These are phyloP conservation scores for Phytophthora rubi DNA, from an alignment of 352 stramenopile species.

Conservation along the genomic window DNA sequence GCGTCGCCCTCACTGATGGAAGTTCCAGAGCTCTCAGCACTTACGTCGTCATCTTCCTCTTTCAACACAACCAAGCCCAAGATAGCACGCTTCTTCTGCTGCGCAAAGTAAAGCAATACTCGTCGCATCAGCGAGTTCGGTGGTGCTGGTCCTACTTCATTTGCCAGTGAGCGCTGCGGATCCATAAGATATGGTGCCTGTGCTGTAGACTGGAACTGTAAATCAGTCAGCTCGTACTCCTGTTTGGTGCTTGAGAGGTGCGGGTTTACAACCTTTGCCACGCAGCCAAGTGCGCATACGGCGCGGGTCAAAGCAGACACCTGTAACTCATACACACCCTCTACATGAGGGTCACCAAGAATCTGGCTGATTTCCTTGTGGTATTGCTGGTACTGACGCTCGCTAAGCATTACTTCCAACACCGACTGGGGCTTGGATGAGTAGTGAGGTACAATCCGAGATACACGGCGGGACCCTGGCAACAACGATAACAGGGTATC, in stretches of 20 bases:
- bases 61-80: conserved; percentile 56
- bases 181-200: conserved; percentile 71
- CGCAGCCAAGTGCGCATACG: conserved; percentile 93
- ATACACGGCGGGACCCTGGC: conserved; percentile 56
- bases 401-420: conserved; percentile 72
- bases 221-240: conserved; percentile 70
- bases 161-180: conserved; percentile 24
- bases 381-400: conserved; percentile 75
- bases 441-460: conserved; percentile 63
- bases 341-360: conserved; percentile 78
- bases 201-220: conserved; percentile 79
- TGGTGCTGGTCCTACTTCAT: conserved; percentile 2
- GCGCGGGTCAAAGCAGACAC: conserved; percentile 90
- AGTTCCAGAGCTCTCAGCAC: conserved; percentile 7
- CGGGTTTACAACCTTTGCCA: conserved; percentile 65
- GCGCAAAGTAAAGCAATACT: conserved; percentile 74
- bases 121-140: conserved; percentile 49
- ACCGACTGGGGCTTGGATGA: conserved; percentile 64
- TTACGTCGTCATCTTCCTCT: conserved; percentile 40
- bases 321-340: conserved; percentile 94
- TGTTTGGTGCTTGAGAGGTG: conserved; percentile 49
- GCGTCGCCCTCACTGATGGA: conserved; percentile 48
- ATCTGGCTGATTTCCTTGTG: conserved; percentile 84
- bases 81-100: conserved; percentile 73
- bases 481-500: conserved; percentile 74